Percentiles rank a stretch among this genome's conserved stretches.
phyloP scores from a whole-genome alignment of 2,329 filamentous ascomycete genomes.

The Penicillium sp. region DNA sequence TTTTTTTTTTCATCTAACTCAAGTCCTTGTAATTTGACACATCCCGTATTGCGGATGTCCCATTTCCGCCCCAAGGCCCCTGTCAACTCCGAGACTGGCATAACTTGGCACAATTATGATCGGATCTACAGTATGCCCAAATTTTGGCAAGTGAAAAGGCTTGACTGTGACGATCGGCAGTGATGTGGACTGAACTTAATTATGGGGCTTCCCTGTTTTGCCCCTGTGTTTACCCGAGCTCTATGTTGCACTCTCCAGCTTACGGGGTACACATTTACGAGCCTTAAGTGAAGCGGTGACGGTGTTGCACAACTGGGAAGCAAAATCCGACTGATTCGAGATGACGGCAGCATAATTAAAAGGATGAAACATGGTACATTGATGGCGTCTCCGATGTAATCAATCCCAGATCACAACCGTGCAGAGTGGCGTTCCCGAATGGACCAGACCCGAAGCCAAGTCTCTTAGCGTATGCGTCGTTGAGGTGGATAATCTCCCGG shows the following conservation, averaged over 20 bases:
- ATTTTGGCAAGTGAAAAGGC: not conserved
- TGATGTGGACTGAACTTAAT: not conserved
- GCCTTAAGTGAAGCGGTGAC: not conserved
- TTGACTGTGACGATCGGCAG: not conserved
- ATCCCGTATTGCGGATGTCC: not conserved
- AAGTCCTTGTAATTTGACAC: not conserved
- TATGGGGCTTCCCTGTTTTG: not conserved
- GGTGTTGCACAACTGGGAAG: not conserved
- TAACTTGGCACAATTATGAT: not conserved
- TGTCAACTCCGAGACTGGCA: not conserved
- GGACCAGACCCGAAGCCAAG: constrained; percentile 21
- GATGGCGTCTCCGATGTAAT: constrained; percentile 11
- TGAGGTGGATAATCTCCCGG: constrained; percentile 3
- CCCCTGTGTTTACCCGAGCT: not conserved
- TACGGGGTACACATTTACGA: not conserved
- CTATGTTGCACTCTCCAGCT: not conserved
- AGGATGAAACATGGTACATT: constrained; percentile 1
- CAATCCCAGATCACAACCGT: constrained; percentile 8
- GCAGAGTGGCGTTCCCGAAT: constrained; percentile 3
- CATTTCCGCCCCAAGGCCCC: not conserved
- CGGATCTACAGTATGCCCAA: not conserved
- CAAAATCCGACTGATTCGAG: not conserved
- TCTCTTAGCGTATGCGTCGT: constrained; percentile 19
- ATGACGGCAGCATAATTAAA: not conserved
- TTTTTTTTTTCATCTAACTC: not conserved